Evolutionary conservation across 768 basidiomycete genomes (phyloP), one percentile per base, ranked within the genome.

Genomic region (Suillus occidentalis): DNA sequence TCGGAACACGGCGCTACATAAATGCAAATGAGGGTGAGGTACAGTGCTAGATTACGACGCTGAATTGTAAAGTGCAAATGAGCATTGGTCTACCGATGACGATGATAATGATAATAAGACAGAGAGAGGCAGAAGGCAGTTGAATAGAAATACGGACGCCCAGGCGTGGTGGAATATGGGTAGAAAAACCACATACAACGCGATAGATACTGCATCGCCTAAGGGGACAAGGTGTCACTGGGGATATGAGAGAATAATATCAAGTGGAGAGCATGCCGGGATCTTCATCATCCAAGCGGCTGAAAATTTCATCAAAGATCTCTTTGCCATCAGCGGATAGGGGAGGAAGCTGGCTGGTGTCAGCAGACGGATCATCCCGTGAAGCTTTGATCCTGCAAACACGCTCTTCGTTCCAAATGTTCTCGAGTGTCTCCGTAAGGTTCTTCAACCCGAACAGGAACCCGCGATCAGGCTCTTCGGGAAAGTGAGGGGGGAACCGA

Each of bases 401-500:
- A 62, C 90, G 87, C 78, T 97, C 95, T 66, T 90, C 87, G 65
- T 92, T 89, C 92, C 94, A 99, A 49, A 97, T 92, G 60, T 82
- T 84, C 74, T 91, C 91, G 69, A 99, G 77, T 40, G 91, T 82
- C 68, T 84, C 84, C 13, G 91, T 84, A 37, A 99, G 77, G 73
- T 84, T 94, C 81, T 89, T 90, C 76, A 99, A 77, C 4, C 97
- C 97, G 73, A 91, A 92, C 37, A 98, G 77, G 78, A 99, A 99
- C 7, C 97, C 97, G 60, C 94, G 88, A 77, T 99, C 97, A 25
- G 97, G 92, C 73, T 90, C 85, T 50, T 91, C 87, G 1, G 90
- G 89, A 68, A 93, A 92, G 73, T 94, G 95, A 1, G 97, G 97
- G 4, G 95, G 96, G 77, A 97, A 99, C 53, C 95, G 87, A 37